Evolutionary conservation across 202 grass and related monocot species (phyloP), one percentile per base, ranked within the genome.

Genomic region (Zoysia matrella): DNA sequence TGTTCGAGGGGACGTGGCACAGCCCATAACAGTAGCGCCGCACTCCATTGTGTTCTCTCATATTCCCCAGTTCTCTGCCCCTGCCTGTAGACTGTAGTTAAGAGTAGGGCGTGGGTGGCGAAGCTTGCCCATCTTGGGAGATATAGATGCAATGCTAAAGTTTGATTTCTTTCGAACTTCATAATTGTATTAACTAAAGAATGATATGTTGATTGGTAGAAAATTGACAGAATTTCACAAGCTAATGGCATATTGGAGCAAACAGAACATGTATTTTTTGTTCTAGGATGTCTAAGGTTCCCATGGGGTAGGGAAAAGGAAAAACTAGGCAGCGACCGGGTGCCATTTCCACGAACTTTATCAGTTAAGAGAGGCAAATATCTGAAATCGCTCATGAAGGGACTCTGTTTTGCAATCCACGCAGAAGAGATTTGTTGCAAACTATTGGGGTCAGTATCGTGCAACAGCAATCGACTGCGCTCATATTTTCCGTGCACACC

Each of bases 1-100:
- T 3, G 73, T 84, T 8, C 44, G 54, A 65, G 82, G 94, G 52
- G 87, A 88, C 12, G 89, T 77, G 4, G 52, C 90, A 11, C 74
- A 78, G 78, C 89, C 87, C 48, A 90, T 98, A 50, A 68, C n/a
- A 4, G 75, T 98, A n/a, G 77, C 82, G 2, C 91, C 96, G 0
- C 60, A 78, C 65, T 95, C 96, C 55, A 90, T 95, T 60, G 91
- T 95, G 61, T 95, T 99, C 86, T 89, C 84, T 22, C 80, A 82
- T 73, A 94, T 99, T 50, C 69, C 85, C 6, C 16, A 86, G 61
- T 95, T 95, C 68, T 14, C 62, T 80, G 96, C 85, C 52, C 89
- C 87, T 15, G 92, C 89, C 6, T 95, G 92, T 84, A 93, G 87
- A 8, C 91, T 89, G 51, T 16, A 47, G 2, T 51, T 41, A 51